phyloP scores from a whole-genome alignment of 2,329 filamentous ascomycete genomes.

The Neopestalotiopsis rosae region DNA sequence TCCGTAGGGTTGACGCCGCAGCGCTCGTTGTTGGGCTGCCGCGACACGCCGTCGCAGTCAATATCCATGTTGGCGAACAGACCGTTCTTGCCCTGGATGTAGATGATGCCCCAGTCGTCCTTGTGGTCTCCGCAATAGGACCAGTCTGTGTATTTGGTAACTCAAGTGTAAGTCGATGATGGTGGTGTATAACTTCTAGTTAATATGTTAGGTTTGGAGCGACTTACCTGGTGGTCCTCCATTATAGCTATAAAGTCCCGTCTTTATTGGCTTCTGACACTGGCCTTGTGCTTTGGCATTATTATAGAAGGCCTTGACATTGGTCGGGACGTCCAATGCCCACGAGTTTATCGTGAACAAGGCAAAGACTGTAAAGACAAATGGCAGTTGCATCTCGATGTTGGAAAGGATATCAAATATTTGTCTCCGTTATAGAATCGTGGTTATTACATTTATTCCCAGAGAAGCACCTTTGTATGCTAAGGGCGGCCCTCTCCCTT shows the following conservation, averaged over 20 bases:
- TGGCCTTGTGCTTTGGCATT: slow-evolving; percentile 32
- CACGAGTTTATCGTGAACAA: not conserved
- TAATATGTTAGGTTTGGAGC: not conserved
- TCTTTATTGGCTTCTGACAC: slow-evolving; percentile 37
- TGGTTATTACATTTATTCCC: too few relatives aligned
- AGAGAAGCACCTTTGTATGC: too few relatives aligned
- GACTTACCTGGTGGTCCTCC: slow-evolving; percentile 2
- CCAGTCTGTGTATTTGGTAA: slow-evolving; percentile 23
- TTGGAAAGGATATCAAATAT: too few relatives aligned
- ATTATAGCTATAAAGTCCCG: slow-evolving; percentile 37
- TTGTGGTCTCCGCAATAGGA: slow-evolving; percentile 51
- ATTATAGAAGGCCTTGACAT: slow-evolving; percentile 37
- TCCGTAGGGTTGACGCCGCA: slow-evolving; percentile 9
- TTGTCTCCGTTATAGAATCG: too few relatives aligned
- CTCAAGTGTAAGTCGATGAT: not conserved
- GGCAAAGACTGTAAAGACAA: not conserved
- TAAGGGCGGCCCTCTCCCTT: too few relatives aligned
- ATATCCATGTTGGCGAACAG: slow-evolving; percentile 61
- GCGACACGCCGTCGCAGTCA: slow-evolving; percentile 48
- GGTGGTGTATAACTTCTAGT: not conserved
- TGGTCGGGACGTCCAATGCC: slow-evolving; percentile 28
- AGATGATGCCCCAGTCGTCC: slow-evolving; percentile 42
- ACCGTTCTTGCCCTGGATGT: slow-evolving; percentile 45
- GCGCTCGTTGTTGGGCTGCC: slow-evolving; percentile 39
- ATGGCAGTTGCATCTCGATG: not conserved